phyloP scores from a whole-genome alignment of 495 filamentous ascomycete species.

The Viridothelium virens region DNA sequence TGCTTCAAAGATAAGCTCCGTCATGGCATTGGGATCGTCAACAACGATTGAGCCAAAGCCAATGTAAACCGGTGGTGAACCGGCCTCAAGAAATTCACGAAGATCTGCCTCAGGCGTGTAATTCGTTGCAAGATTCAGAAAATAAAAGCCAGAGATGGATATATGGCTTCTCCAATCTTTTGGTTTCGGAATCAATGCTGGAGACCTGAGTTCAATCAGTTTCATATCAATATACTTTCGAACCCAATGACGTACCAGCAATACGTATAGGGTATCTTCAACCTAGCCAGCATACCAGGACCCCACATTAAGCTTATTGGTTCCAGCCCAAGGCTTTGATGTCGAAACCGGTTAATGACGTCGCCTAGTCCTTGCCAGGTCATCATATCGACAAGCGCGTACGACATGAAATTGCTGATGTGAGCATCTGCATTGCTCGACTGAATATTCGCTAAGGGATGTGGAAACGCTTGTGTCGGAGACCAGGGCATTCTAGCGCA shows the following conservation, averaged over 20 bases:
- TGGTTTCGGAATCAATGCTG: constrained; percentile 54
- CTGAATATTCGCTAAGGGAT: constrained; percentile 50
- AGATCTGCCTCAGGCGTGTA: constrained; percentile 49
- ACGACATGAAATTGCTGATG: constrained; percentile 51
- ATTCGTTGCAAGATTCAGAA: constrained; percentile 41
- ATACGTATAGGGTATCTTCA: constrained; percentile 55
- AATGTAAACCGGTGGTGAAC: constrained; percentile 55
- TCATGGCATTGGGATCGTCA: constrained; percentile 50
- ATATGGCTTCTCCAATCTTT: constrained; percentile 54
- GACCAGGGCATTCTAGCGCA: constrained; percentile 47
- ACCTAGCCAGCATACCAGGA: constrained; percentile 37
- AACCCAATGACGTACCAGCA: constrained; percentile 40
- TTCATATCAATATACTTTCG: background rate
- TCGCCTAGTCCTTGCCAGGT: constrained; percentile 62
- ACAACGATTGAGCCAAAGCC: constrained; percentile 63
- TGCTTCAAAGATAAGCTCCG: constrained; percentile 47
- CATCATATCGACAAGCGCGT: constrained; percentile 54
- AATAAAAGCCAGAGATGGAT: constrained; percentile 56
- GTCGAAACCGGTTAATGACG: constrained; percentile 50
- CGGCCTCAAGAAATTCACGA: constrained; percentile 44
- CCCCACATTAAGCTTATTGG: constrained; percentile 46
- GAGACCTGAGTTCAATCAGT: constrained; percentile 38
- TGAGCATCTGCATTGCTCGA: constrained; percentile 39
- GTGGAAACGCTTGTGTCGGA: constrained; percentile 48
- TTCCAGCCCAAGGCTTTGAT: constrained; percentile 46